Base-by-base conservation (phyloP, 176 grass and related monocot species). In the Areca catechu region DNA sequence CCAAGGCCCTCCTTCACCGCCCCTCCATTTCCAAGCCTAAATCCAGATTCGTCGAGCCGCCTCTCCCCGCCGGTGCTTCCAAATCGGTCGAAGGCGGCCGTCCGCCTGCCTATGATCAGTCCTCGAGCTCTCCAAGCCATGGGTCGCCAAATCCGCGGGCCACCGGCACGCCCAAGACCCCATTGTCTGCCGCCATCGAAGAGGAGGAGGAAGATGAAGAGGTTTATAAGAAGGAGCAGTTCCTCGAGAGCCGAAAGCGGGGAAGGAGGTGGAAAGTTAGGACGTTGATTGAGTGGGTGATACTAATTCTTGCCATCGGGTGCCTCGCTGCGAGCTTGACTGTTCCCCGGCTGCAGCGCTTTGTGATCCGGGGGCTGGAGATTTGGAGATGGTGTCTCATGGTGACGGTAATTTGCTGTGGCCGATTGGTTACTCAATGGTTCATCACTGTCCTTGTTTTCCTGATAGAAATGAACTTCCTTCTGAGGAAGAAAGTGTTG, bases 341-440 rank as follows among this genome's bases (percentile, higher is more conserved):
- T 19, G 66, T 71, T 56, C 77, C 23, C 3, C 54, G 24, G 56
- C 62, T 92, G 20, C 52, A 82, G 61, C 71, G 71, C 2, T 20
- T 23, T 22, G 63, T 61, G 25, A 49, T 98, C 3, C 85, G 84
- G 87, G 80, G 83, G 34, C 56, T 88, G 25, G 78, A 82, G 62
- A 92, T 98, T 65, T 98, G 93, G 93, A 92, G 88, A 51, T 98
- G 93, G 87, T 98, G 87, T 62, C 63, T 98, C 53, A 83, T 98
- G 78, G 80, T 92, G 48, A 80, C 65, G 57, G 29, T 86, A 37
- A 76, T 88, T 71, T 91, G 80, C 68, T 98, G 83, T 3, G 93
- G 93, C 20, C 74, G 80, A 15, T 78, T 92, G 61, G 76, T 98
- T 60, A 98, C 81, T 47, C 76, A 61, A 7, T 92, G 87, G 87